Base-by-base conservation (phyloP, 805 yeast species). In the Wickerhamiella vanderwaltii region DNA sequence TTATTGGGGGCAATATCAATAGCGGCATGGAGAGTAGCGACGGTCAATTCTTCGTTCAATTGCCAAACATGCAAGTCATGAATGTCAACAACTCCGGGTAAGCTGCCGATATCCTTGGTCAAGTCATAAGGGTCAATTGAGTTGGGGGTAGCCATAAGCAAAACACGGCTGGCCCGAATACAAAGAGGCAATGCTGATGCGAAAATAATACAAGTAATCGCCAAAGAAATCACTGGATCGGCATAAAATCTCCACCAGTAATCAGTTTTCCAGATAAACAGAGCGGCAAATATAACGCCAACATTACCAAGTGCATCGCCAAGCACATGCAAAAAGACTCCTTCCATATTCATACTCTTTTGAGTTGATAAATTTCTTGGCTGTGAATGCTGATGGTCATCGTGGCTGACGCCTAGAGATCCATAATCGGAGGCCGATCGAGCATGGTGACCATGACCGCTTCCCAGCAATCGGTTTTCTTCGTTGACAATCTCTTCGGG, bases 1-100 rank as follows among this genome's bases (percentile, higher is more conserved):
- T 72, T 67, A 43, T 71, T 73, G n/a, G 85, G 80, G 9, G 71
- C 65, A 11, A 71, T 62, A 40, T 71, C 68, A 32, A 91, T 69
- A 53, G 85, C 83, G 30, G 86, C 80, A 59, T 88, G 98, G 46
- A 91, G 68, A 1, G 95, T 79, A 1, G 96, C 95, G 56, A 88
- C 83, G 50, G 77, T 70, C 43, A 82, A 71, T 46, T 77, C 79
- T 62, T 88, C 98, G 38, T 87, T 83, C 51, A 88, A 70, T 58
- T 86, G 88, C 98, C 98, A 88, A 45, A 88, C 78, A 61, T 88
- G 98, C 68, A 88, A 78, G 62, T 88, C 98, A 60, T 88, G 98
- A 24, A 91, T 78, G 1, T 93, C 81, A 44, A 73, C 69, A 39
- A 88, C 88, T 19, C 87, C 82, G 1, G 75, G 71, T 15, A 91